Base-by-base conservation (phyloP, 768 basidiomycete genomes). In the Pleurotus djamor region DNA sequence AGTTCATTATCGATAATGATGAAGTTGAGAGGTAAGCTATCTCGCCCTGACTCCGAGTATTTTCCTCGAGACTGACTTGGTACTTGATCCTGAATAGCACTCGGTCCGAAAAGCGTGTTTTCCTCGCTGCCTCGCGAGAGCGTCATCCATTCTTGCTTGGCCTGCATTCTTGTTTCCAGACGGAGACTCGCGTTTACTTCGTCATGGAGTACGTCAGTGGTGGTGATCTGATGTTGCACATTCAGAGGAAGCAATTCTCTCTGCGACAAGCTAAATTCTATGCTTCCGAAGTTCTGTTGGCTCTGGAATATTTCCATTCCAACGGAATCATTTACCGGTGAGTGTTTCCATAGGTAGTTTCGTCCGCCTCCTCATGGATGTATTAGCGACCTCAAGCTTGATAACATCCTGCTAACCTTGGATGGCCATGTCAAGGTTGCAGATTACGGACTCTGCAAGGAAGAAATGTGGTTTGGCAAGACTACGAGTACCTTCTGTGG, bases 141-240 rank as follows among this genome's bases (percentile, higher is more conserved):
- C 86, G 96, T 4, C 97, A 99, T 76, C 97, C 97, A 0, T 99
- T 99, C 86, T 76, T 99, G 44, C 88, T 99, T 63, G 93, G 91
- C 10, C 80, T 99, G 43, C 97, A 98, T 70, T 98, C 96, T 13
- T 98, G 97, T 79, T 99, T 99, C 87, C 97, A 99, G 76, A 98
- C 97, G 4, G 97, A 98, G 74, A 98, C 97, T 4, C 90, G 97
- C 17, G 90, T 99, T 54, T 99, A 99, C 79, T 98, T 99, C 70
- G 97, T 98, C 66, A 98, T 99, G 97, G 97, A 98, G 76, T 99
- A 98, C 74, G 91, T 99, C 62, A 95, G 94, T 68, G 97, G 97
- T 60, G 97, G 97, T 65, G 97, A 99, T 78, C 83, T 99, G 60
- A 98, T 99, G 97, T 80, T 98, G 64, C 97, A 99, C 74, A 98